phyloP scores from a whole-genome alignment of 1,284 basidiomycete genomes.

The Entoloma clypeatum region DNA sequence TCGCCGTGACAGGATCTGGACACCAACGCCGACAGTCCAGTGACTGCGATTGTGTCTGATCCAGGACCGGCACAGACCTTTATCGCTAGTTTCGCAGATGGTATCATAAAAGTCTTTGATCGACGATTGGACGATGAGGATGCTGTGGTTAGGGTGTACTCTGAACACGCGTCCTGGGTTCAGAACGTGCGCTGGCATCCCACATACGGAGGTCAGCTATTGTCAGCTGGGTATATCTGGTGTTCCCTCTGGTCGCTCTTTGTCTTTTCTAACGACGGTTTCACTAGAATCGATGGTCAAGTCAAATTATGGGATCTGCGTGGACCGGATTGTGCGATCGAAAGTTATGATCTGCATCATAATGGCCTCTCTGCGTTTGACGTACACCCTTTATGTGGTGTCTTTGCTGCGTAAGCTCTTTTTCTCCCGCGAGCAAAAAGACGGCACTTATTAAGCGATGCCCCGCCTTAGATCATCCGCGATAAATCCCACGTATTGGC shows the following conservation, averaged over 20 bases:
- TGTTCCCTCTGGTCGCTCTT: not conserved
- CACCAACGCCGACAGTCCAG: constrained; percentile 86
- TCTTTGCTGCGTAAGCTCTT: constrained; percentile 79
- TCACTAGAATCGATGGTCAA: constrained; percentile 90
- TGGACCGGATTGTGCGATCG: constrained; percentile 55
- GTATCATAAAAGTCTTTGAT: constrained; percentile 89
- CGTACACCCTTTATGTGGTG: constrained; percentile 80
- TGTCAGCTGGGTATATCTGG: constrained; percentile 76
- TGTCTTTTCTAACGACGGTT: constrained; percentile 5
- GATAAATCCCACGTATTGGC: constrained; percentile 54
- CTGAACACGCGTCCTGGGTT: constrained; percentile 88
- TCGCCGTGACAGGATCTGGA: constrained; percentile 64
- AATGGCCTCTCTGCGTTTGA: constrained; percentile 83
- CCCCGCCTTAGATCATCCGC: constrained; percentile 52
- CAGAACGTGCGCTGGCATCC: constrained; percentile 89
- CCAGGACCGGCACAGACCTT: constrained; percentile 78
- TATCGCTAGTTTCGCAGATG: constrained; percentile 91
- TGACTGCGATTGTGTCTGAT: constrained; percentile 85
- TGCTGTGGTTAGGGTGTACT: constrained; percentile 80
- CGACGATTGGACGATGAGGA: constrained; percentile 82
- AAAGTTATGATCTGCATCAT: constrained; percentile 66
- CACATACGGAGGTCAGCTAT: constrained; percentile 66
- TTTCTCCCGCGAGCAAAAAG: not conserved
- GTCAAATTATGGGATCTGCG: constrained; percentile 93
- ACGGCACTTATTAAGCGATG: constrained; percentile 7